phyloP scores from a whole-genome alignment of 345 rosid genomes.

The Psidium friedrichsthalianum region DNA sequence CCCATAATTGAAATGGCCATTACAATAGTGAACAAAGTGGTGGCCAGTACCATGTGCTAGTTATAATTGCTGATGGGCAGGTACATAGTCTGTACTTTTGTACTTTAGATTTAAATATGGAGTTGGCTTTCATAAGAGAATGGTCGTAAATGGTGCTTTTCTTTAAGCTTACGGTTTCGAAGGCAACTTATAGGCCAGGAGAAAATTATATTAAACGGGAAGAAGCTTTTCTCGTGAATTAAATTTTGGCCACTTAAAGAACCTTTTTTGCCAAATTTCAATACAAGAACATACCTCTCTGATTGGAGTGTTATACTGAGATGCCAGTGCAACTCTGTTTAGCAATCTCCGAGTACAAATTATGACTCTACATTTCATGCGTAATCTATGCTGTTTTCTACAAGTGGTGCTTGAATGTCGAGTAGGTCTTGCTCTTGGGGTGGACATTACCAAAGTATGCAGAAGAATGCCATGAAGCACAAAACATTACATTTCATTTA shows the following conservation, averaged over 20 bases:
- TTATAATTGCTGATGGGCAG: slow-evolving; percentile 50
- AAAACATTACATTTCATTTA: not conserved
- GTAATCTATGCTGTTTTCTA: not conserved
- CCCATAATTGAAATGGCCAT: slow-evolving; percentile 39
- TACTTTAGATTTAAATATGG: not conserved
- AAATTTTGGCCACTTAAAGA: not conserved
- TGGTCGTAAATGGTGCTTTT: not conserved
- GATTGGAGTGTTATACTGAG: not conserved
- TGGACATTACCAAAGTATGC: not conserved
- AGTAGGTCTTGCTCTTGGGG: not conserved
- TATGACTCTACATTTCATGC: not conserved
- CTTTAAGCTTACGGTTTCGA: not conserved
- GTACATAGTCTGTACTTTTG: slow-evolving; percentile 8
- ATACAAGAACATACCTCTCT: not conserved
- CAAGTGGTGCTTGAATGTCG: not conserved
- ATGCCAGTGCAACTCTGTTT: not conserved
- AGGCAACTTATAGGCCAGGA: not conserved
- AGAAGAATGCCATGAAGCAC: not conserved
- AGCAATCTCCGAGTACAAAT: not conserved
- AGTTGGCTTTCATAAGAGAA: not conserved
- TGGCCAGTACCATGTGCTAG: slow-evolving; percentile 40
- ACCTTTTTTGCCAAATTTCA: not conserved
- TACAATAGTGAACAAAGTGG: slow-evolving; percentile 36
- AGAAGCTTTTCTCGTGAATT: not conserved
- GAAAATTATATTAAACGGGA: not conserved